Evolutionary conservation across 148 eudicot species (phyloP), one percentile per base, ranked within the genome.

Genomic region (Chenopodium album): DNA sequence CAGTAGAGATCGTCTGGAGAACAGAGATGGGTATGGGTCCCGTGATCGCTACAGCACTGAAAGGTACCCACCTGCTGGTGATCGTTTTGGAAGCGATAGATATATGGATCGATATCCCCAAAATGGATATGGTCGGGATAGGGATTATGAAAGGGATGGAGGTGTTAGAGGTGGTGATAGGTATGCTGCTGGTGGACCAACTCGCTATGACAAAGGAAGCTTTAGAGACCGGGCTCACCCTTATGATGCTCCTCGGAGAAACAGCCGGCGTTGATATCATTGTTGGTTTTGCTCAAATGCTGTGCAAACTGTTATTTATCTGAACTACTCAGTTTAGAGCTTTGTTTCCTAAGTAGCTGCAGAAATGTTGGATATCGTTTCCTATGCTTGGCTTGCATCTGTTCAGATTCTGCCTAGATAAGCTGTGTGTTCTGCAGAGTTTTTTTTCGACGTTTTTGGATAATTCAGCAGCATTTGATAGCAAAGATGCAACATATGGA

Each of bases 171-270:
- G 81, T 14, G 81, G 70, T 72, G 88, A 85, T 47, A 87, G 88
- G 83, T 88, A 88, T 71, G 80, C 76, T 47, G 75, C 60, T 79
- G 88, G 90, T 54, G 90, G 90, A 65, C 90, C 88, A 29, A 44
- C 62, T 52, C 85, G 90, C 23, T 81, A 76, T 79, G 90, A 83
- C 28, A 80, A 80, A 71, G 85, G 88, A 83, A 81, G 78, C 79
- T 86, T 79, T 64, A 83, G 85, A 50, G 88, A 83, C 32, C 73
- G 87, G 76, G 82, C 71, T 23, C 88, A 85, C 56, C 90, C 90
- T 66, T 88, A 88, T 72, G 86, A 85, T 26, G 85, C 78, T 59
- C 85, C 90, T 75, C 78, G 87, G 37, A 81, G 82, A 81, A 72
- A 70, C 54, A 60, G 75, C 32, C 79, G 88, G 0, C 83, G 75